These are phyloP conservation scores for Fraxinus quadrangulata DNA, from an alignment of 257 asterid genomes.

Conservation along the genomic window DNA sequence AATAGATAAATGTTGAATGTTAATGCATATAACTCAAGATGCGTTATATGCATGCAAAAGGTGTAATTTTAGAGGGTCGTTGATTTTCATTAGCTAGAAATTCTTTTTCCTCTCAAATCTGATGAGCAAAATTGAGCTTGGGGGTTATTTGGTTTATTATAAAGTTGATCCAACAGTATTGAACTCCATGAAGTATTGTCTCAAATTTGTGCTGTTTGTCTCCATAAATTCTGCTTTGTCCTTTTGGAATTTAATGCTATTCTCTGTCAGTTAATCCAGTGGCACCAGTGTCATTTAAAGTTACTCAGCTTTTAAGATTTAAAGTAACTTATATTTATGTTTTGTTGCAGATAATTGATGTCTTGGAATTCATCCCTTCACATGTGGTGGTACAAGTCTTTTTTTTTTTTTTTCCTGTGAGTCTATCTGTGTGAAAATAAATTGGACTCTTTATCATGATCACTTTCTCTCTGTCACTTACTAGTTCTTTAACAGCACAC, in stretches of 20 bases:
- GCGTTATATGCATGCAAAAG: not conserved
- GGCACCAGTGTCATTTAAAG: conserved; percentile 1
- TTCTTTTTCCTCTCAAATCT: not conserved
- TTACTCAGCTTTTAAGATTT: not conserved
- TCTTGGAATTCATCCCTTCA: conserved; percentile 86
- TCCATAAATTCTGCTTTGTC: conserved; percentile 10
- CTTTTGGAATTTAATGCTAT: conserved; percentile 20
- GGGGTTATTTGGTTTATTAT: not conserved
- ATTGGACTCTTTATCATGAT: conserved; percentile 6
- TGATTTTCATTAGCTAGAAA: not conserved
- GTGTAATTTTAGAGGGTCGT: not conserved
- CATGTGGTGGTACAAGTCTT: conserved; percentile 79
- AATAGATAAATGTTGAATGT: not conserved
- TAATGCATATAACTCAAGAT: not conserved
- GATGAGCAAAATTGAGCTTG: not conserved
- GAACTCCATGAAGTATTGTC: not conserved
- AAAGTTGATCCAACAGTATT: not conserved
- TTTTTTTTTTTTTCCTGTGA: conserved; percentile 9
- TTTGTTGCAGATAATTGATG: conserved; percentile 87
- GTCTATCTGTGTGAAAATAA: conserved; percentile 12
- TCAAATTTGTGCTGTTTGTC: not conserved
- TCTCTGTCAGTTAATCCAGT: conserved; percentile 11
- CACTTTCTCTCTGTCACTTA: not conserved
- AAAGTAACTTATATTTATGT: not conserved
- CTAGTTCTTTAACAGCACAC: not conserved